A percentile compares a stretch with the other conserved stretches of the same genome.
Evolutionary conservation across 352 stramenopile species (phyloP).

Genomic region (Phytophthora pistaciae): DNA sequence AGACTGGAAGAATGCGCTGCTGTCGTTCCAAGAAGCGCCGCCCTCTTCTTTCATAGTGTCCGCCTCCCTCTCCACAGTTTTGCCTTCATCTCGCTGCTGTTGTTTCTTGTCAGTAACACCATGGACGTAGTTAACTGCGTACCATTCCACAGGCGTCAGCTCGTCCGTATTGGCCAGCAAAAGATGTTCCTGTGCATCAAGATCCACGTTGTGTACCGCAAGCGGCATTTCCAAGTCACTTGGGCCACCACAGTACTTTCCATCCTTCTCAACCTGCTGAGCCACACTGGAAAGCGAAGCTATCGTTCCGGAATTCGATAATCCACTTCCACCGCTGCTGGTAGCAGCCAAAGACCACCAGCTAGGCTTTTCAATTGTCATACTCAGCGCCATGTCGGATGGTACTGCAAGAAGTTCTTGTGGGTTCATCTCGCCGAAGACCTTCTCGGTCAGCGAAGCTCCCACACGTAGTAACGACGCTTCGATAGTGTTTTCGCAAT

Average conservation of each 20-base stretch:
- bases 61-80: conserved; percentile 20
- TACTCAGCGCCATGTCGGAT: conserved; percentile 44
- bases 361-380: conserved; percentile 68
- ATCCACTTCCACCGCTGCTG: conserved; percentile 41
- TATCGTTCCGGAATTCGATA: conserved; percentile 32
- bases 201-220: conserved; percentile 67
- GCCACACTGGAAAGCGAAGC: conserved; percentile 40
- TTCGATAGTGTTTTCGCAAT: conserved; percentile 86
- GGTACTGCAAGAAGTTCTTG: conserved; percentile 75
- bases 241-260: conserved; percentile 56
- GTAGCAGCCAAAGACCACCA: conserved; percentile 68
- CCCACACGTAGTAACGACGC: conserved; percentile 76
- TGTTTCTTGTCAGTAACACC: conserved; percentile 69
- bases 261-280: conserved; percentile 47
- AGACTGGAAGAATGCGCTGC: conserved; percentile 27
- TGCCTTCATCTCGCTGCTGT: conserved; percentile 17
- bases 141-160: conserved; percentile 87
- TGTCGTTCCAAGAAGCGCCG: conserved; percentile 18
- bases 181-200: conserved; percentile 85
- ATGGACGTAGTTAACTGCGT: conserved; percentile 83
- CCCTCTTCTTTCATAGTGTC: conserved; percentile 29
- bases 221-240: conserved; percentile 59
- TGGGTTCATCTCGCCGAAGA: conserved; percentile 80
- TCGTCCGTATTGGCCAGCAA: conserved; percentile 87
- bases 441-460: conserved; percentile 79